Base-by-base conservation (phyloP, 2,329 filamentous ascomycete genomes). In the Pyricularia pennisetigena region DNA sequence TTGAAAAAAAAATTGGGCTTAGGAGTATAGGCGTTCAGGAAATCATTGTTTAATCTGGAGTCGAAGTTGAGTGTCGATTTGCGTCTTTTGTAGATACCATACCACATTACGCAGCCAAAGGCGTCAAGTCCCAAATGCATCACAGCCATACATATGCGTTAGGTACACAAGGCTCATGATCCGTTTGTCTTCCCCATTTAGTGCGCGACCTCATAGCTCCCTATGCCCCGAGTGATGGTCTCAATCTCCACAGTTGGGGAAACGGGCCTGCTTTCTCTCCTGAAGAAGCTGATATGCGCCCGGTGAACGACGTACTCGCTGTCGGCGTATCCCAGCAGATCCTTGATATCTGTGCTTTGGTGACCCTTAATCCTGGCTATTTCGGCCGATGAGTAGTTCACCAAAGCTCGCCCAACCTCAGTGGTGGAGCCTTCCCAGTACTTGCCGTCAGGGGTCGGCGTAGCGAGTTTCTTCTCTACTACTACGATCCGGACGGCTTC, bases 221-320 rank as follows among this genome's bases (percentile, higher is more conserved):
- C 71, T 28, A 74, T 72, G 9, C 74, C 72, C 14, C 69, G 66
- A 23, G 69, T 64, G 12, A 72, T 29, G 54, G 67, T 65, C 20
- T 68, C 70, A 68, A 68, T 68, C 72, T 76, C 75, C 0, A 71
- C 68, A 23, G 75, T 79, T 5, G 84, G 84, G 68, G 83, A 86
- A 16, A 80, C 82, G 26, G 85, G 84, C 35, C 84, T 78, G 72
- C 85, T 87, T 68, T 84, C 83, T 65, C 77, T 77, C 41, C 77
- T 79, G 71, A 91, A 89, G 72, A 97, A 88, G 63, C 92, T 93
- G 70, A 97, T 89, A 73, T 97, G 94, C 77, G 97, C 93, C 71
- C 93, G 84, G 74, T 95, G 83, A 10, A 93, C 94, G 59, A 98
- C 90, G 79, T 98, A 97, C 79, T 98, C 93, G 74, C 91, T 96